Evolutionary conservation across 2,329 filamentous ascomycete genomes (phyloP).

Genomic region (Botryosphaeria dothidea): DNA sequence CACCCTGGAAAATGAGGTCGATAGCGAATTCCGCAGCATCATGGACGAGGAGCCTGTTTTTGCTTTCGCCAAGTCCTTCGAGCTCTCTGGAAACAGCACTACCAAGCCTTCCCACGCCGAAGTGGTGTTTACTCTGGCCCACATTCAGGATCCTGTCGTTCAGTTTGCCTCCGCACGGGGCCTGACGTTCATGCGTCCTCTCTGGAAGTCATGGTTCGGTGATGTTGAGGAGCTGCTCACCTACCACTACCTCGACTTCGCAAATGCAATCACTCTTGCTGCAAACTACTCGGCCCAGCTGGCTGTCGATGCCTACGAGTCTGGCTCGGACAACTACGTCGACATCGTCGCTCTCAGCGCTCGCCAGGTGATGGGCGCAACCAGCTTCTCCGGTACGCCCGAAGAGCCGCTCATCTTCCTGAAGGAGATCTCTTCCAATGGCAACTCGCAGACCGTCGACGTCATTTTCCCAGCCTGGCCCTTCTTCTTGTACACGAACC

Average conservation of each 20-base stretch:
- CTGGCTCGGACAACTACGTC: slow-evolving; percentile 72
- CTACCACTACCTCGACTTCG: slow-evolving; percentile 77
- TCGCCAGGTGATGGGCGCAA: slow-evolving; percentile 77
- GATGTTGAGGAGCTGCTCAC: slow-evolving; percentile 63
- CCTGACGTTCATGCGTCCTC: slow-evolving; percentile 73
- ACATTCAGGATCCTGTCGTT: slow-evolving; percentile 76
- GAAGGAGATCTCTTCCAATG: slow-evolving; percentile 84
- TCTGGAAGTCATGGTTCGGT: slow-evolving; percentile 77
- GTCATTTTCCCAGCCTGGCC: slow-evolving; percentile 86
- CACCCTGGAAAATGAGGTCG: slow-evolving; percentile 65
- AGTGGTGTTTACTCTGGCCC: slow-evolving; percentile 72
- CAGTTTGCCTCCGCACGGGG: slow-evolving; percentile 78
- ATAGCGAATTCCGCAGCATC: slow-evolving; percentile 67
- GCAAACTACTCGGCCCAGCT: slow-evolving; percentile 73
- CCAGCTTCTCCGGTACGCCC: slow-evolving; percentile 70
- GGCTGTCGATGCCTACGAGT: slow-evolving; percentile 69
- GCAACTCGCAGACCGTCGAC: slow-evolving; percentile 83
- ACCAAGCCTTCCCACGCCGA: slow-evolving; percentile 37
- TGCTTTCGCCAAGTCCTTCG: slow-evolving; percentile 59
- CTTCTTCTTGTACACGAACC: slow-evolving; percentile 84
- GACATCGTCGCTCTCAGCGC: slow-evolving; percentile 78
- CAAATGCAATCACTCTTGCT: slow-evolving; percentile 63
- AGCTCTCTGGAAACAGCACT: slow-evolving; percentile 27
- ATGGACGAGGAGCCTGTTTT: slow-evolving; percentile 81
- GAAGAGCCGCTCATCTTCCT: slow-evolving; percentile 74